Percentiles rank a stretch among this genome's conserved stretches.
Conservation (phyloP, 306 rosid species). For the Erythrophleum fordii region DNA sequence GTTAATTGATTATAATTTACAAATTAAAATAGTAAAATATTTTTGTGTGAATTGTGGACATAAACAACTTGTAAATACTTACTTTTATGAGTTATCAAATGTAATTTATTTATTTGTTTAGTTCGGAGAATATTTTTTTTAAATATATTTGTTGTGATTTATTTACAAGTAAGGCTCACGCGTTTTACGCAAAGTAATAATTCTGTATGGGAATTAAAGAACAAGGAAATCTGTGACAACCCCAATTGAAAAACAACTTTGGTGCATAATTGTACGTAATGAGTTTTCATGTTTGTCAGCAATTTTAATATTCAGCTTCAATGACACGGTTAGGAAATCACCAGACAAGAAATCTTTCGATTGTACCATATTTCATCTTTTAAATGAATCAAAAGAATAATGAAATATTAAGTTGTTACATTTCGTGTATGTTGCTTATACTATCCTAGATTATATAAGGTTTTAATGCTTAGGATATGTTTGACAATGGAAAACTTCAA, state of each 20-base stretch:
- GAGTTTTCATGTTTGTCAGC: conserved; percentile 17
- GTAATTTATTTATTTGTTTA: too few relatives aligned
- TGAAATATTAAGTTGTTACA: background rate
- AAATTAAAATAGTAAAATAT: too few relatives aligned
- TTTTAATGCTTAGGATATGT: too few relatives aligned
- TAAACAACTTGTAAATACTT: too few relatives aligned
- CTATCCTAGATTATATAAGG: too few relatives aligned
- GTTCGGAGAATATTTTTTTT: background rate
- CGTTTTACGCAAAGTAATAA: background rate
- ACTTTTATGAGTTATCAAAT: too few relatives aligned
- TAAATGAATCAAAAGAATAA: background rate
- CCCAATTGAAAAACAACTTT: background rate
- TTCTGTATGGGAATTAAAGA: background rate
- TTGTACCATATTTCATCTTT: background rate
- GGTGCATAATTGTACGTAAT: background rate
- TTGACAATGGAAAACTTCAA: too few relatives aligned
- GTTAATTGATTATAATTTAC: too few relatives aligned
- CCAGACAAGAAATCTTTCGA: background rate
- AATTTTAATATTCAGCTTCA: background rate
- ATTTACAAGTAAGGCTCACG: background rate
- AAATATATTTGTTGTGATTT: too few relatives aligned
- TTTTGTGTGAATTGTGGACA: too few relatives aligned
- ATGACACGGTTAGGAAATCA: background rate
- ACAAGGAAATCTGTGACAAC: background rate
- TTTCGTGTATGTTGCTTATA: too few relatives aligned